Evolutionary conservation across 2,329 filamentous ascomycete species (phyloP).

Genomic region (Leptosphaerulina australis): DNA sequence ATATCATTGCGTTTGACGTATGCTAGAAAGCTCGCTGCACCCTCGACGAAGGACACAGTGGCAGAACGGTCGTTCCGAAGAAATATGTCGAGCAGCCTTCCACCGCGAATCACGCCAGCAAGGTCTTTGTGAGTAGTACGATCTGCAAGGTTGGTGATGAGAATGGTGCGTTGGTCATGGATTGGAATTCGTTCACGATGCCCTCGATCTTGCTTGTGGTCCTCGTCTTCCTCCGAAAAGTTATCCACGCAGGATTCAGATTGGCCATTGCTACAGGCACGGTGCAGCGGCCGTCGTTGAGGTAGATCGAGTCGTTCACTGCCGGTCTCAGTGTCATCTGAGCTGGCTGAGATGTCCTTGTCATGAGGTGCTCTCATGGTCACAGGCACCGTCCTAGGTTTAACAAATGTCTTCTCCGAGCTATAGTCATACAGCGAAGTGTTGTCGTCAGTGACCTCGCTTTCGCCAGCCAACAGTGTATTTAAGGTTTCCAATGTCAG

Average conservation of each 20-base stretch:
- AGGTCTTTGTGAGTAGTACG: constrained; percentile 70
- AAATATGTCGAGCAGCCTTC: constrained; percentile 71
- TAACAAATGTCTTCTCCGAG: constrained; percentile 23
- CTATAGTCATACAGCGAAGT: constrained; percentile 20
- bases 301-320: constrained; percentile 23
- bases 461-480: constrained; percentile 50
- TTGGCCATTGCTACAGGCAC: constrained; percentile 26
- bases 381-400: constrained; percentile 17
- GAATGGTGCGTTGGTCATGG: constrained; percentile 62
- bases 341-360: constrained; percentile 18
- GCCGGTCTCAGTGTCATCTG: constrained; percentile 30
- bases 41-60: constrained; percentile 72
- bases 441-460: constrained; percentile 22
- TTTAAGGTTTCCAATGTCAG: constrained; percentile 58
- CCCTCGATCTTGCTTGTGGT: constrained; percentile 1
- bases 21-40: constrained; percentile 64
- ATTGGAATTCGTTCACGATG: constrained; percentile 25
- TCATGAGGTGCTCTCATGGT: constrained; percentile 11
- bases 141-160: constrained; percentile 67
- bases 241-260: constrained; percentile 25
- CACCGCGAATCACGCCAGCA: constrained; percentile 69
- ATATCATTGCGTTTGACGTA: constrained; percentile 69
- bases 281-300: constrained; percentile 20
- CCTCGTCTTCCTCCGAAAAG: constrained; percentile 26
- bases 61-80: constrained; percentile 67